Evolutionary conservation across 192 early-diverging fungal genomes (phyloP).

Genomic region (Backusella morwellensis): DNA sequence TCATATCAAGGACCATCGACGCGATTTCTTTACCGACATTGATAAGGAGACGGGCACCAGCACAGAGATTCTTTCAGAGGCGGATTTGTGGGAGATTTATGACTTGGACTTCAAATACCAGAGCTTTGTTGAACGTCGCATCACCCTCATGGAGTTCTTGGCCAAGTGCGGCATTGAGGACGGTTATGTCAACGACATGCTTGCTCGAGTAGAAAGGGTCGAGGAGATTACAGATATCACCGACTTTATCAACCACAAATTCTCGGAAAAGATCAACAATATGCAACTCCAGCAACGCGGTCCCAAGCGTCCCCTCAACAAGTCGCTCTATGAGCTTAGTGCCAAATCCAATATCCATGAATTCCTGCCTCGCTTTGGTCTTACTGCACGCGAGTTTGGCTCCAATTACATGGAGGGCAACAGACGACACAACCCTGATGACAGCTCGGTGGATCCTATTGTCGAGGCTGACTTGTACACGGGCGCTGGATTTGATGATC

Average conservation of each 20-base stretch:
- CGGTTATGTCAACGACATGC: slow-evolving; percentile 45
- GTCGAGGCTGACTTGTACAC: slow-evolving; percentile 54
- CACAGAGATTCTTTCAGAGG: slow-evolving; percentile 57
- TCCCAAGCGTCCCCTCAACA: slow-evolving; percentile 38
- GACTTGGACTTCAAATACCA: slow-evolving; percentile 81
- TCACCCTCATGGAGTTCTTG: slow-evolving; percentile 51
- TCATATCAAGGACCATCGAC: slow-evolving; percentile 81
- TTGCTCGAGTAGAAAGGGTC: slow-evolving; percentile 48
- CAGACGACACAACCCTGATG: slow-evolving; percentile 62
- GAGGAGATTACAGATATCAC: slow-evolving; percentile 64
- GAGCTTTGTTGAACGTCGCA: slow-evolving; percentile 62
- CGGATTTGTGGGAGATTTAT: slow-evolving; percentile 87
- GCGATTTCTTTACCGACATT: slow-evolving; percentile 74
- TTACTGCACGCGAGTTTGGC: slow-evolving; percentile 61
- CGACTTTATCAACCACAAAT: slow-evolving; percentile 64
- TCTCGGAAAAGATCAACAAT: slow-evolving; percentile 37
- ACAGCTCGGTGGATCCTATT: slow-evolving; percentile 48
- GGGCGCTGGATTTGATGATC: slow-evolving; percentile 42
- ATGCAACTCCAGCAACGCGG: slow-evolving; percentile 31
- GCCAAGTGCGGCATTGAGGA: slow-evolving; percentile 45
- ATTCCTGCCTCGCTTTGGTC: slow-evolving; percentile 38
- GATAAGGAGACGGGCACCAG: slow-evolving; percentile 36
- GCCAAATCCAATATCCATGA: slow-evolving; percentile 19
- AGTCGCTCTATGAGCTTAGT: slow-evolving; percentile 32
- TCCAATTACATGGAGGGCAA: slow-evolving; percentile 52